These are phyloP conservation scores for Komagataella pseudopastoris DNA, from an alignment of 805 yeast species.

Conservation along the genomic window DNA sequence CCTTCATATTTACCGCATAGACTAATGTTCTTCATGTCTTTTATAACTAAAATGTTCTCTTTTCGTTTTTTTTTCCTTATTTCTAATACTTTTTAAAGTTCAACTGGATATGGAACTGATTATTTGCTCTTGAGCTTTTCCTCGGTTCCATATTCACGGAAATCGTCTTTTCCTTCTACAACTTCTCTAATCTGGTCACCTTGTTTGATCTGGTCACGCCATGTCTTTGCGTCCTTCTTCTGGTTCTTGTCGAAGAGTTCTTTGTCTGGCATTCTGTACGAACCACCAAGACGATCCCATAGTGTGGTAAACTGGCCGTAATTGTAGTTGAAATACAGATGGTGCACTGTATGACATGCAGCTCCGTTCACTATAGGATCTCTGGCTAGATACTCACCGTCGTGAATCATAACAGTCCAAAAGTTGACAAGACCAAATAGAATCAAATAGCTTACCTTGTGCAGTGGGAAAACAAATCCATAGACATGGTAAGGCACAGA, in stretches of 20 bases:
- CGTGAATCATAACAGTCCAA: slow-evolving; percentile 99
- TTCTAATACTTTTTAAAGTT: neutral
- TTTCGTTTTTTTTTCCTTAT: neutral
- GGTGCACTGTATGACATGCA: slow-evolving; percentile 97
- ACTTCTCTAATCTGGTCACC: slow-evolving; percentile 69
- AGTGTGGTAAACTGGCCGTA: slow-evolving; percentile 97
- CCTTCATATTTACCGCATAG: neutral
- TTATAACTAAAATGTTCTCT: neutral
- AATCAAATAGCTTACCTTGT: slow-evolving; percentile 69
- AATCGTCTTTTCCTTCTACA: slow-evolving; percentile 72
- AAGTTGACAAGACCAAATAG: slow-evolving; percentile 87
- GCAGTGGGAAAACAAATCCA: slow-evolving; percentile 87
- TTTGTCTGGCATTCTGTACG: slow-evolving; percentile 86
- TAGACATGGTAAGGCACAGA: slow-evolving; percentile 86
- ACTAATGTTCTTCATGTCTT: neutral
- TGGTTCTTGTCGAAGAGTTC: slow-evolving; percentile 59
- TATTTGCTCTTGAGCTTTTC: slow-evolving; percentile 17
- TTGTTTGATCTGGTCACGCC: slow-evolving; percentile 57
- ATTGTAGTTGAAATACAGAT: slow-evolving; percentile 92
- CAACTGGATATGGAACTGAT: neutral
- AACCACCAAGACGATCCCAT: slow-evolving; percentile 94
- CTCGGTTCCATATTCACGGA: slow-evolving; percentile 57
- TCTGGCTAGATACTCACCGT: slow-evolving; percentile 88
- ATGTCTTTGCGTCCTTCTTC: slow-evolving; percentile 43
- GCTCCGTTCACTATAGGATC: slow-evolving; percentile 95